Evolutionary conservation across 352 stramenopile species (phyloP), one percentile per base, ranked within the genome.

Genomic region (Hyaloperonospora arabidopsidis): DNA sequence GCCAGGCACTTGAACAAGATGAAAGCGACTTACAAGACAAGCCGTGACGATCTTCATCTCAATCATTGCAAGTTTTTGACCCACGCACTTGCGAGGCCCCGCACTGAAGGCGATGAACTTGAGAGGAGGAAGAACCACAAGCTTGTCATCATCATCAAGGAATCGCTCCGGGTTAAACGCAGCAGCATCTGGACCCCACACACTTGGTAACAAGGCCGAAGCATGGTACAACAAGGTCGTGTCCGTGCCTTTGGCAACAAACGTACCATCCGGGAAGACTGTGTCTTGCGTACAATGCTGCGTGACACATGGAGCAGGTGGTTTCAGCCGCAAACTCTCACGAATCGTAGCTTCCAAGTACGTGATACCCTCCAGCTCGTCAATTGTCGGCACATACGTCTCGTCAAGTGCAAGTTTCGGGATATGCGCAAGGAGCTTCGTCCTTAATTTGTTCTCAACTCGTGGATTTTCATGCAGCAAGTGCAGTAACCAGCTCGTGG

Each of bases 41-140:
- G 65, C 61, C 2, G 74, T 54, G 34, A 86, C 65, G 22, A 89
- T 63, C 43, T 93, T 90, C 63, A 91, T 84, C 63, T 94, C 75
- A 5, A 92, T 54, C 63, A 92, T 65, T 6, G 85, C 84, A 2
- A 95, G 46, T 17, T 74, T 64, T 34, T 41, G 51, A 13, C 65
- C 65, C 13, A 72, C 57, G n/a, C 63, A 78, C 43, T 65, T 57
- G 34, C 66, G 69, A 14, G 59, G 69, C 0, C 69, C 69, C 21
- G 58, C 59, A 53, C 63, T 72, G 32, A 78, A 78, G 11, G 69
- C 66, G 21, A 63, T 71, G 39, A 72, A 71, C 6, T 72, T 71
- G 46, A 57, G 43, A 0, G 63, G 51, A 1, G 69, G 69, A 17
- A 74, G 12, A 8, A 63, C 23, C 1, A 72, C 4, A 1, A 73